These are phyloP conservation scores for Colletotrichum sp. DNA, from an alignment of 2,329 filamentous ascomycete species.

Conservation along the genomic window DNA sequence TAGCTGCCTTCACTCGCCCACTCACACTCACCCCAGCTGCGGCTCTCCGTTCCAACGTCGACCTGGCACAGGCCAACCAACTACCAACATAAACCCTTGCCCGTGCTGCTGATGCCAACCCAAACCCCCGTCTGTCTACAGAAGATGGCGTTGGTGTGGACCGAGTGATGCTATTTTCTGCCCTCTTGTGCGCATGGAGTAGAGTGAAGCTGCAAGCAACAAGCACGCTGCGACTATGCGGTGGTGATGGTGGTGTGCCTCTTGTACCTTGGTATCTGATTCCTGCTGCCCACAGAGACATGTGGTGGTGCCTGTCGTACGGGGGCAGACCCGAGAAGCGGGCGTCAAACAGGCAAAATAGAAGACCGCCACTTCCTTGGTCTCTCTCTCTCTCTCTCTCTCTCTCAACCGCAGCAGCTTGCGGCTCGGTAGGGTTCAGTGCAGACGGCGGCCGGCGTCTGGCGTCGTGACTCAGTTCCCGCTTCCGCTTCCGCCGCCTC, in stretches of 20 bases:
- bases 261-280: neutral
- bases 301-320: neutral
- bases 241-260: neutral
- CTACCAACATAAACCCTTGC: neutral
- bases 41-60: constrained; percentile 4
- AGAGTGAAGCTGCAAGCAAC: neutral
- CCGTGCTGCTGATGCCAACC: neutral
- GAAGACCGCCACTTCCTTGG: neutral
- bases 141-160: neutral
- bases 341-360: neutral
- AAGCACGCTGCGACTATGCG: neutral
- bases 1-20: neutral
- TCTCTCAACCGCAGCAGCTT: neutral
- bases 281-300: neutral
- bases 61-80: neutral
- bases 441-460: neutral
- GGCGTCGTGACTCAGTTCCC: neutral
- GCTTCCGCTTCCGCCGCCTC: neutral
- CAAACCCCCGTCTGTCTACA: neutral
- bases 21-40: constrained; percentile 1
- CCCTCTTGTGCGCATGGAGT: neutral
- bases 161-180: constrained; percentile 9
- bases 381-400: neutral
- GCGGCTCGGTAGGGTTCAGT: neutral
- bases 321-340: neutral